Evolutionary conservation across 345 rosid species (phyloP).

Genomic region (Citrus unshiu): DNA sequence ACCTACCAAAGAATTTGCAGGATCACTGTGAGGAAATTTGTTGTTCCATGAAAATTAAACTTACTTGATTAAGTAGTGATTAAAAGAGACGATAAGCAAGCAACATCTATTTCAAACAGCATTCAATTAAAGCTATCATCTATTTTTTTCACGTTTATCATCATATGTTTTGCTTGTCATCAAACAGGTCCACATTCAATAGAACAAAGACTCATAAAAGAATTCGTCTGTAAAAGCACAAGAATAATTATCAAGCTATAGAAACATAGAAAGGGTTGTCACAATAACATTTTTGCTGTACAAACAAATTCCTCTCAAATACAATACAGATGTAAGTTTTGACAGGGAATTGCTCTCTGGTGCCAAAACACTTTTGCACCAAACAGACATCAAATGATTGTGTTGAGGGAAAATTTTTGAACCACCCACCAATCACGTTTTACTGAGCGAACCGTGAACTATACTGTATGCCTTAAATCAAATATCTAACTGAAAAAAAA

Average conservation of each 20-base stretch:
- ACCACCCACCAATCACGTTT: constrained; percentile 1
- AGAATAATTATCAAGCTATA: constrained; percentile 5
- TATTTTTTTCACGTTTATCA: too few species aligned
- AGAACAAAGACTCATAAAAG: too few species aligned
- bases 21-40: too few species aligned
- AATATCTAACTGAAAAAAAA: not conserved
- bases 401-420: not conserved
- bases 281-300: constrained; percentile 16
- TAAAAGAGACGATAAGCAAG: too few species aligned
- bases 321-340: constrained; percentile 11
- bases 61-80: too few species aligned
- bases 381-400: not conserved
- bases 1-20: too few species aligned
- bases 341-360: not conserved
- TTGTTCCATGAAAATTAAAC: too few species aligned
- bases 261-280: not conserved
- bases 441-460: constrained; percentile 10
- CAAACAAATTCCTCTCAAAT: constrained; percentile 23
- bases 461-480: constrained; percentile 9
- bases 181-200: too few species aligned
- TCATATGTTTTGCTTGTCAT: too few species aligned
- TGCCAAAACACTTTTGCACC: constrained; percentile 3
- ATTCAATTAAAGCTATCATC: too few species aligned
- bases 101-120: too few species aligned
- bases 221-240: not conserved